Base-by-base conservation (phyloP, 1,284 basidiomycete species). In the Trichosporon sp. region DNA sequence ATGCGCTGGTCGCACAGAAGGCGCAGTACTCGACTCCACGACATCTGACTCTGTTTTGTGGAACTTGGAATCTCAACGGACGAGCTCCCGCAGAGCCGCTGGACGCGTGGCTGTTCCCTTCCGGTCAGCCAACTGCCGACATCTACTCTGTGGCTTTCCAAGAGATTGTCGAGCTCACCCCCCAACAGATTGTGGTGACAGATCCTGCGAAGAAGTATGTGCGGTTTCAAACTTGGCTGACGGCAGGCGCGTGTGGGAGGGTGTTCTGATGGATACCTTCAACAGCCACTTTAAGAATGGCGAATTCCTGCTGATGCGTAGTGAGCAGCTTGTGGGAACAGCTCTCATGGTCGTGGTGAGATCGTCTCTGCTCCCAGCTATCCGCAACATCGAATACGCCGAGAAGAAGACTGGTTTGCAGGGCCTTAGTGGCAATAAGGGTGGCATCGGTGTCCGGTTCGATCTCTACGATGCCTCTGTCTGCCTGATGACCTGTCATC, bases 361-460 rank as follows among this genome's bases (percentile, higher is more conserved):
- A 82, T 84, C 88, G 18, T 88, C 89, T 63, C 79, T 98, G 58
- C 89, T 91, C 1, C 85, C 88, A 23, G 87, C 91, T 35, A 92
- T 99, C 65, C 88, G 93, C 60, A 91, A 92, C 70, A 93, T 99
- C 8, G 97, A 99, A 83, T 94, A 90, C 2, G 87, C 94, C 4
- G 91, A 91, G 32, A 90, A 93, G 75, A 99, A 99, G 92, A 99
- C 97, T 3, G 97, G 97, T 23, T 86, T 99, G 44, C 89, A 93
- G 68, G 97, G 97, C 15, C 94, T 99, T 88, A 94, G 93, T 5
- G 97, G 97, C 25, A 99, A 99, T 84, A 99, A 96, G 84, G 93
- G 93, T 25, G 95, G 93, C 11, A 92, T 97, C 7, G 95, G 91
- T 2, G 92, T 99, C 74, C 90, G 97, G 23, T 85, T 99, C 70